Base-by-base conservation (phyloP, 2,329 filamentous ascomycete species). In the Fusarium goolgardi region DNA sequence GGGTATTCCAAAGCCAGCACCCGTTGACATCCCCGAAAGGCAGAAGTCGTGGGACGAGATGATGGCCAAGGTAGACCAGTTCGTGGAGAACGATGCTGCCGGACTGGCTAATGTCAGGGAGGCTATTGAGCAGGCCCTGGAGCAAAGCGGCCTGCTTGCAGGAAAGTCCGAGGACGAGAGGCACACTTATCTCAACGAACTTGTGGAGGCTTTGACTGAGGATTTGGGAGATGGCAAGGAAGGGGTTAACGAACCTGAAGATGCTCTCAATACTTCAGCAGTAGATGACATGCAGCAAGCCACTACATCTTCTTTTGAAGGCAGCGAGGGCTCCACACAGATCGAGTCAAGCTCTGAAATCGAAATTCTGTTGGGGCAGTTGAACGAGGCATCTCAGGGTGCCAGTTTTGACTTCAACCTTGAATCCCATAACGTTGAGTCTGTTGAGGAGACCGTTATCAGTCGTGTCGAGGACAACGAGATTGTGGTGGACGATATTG, bases 1-100 rank as follows among this genome's bases (percentile, higher is more conserved):
- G 10, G 54, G 69, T 11, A 67, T 75, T 18, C 57, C 25, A 45
- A 53, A 40, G 25, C 18, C 41, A 21, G 25, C 37, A 23, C 15
- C 45, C n/a, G 29, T 40, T 40, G 41, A 69, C 34, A 35, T 63
- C 16, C 51, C 62, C 5, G 72, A 78, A 20, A 81, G 75, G 35
- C 77, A 81, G 20, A 75, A 74, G 18, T 80, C 82, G 16, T 88
- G 86, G 86, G 80, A 84, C 46, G 83, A 86, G 51, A 82, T 88
- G 75, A 85, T 84, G 70, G 76, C 78, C 29, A 84, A 82, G 74
- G 84, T 88, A 16, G 85, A 88, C 56, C 81, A 87, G 54, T 83
- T 84, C 4, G 84, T 89, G 54, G 84, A 88, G 64, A 83, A 86
- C 64, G 87, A 89, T 51, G 84, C 85, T 45, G 76, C 82, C 13